These are phyloP conservation scores for Sporothrix protearum DNA, from an alignment of 2,329 filamentous ascomycete species.

Conservation along the genomic window DNA sequence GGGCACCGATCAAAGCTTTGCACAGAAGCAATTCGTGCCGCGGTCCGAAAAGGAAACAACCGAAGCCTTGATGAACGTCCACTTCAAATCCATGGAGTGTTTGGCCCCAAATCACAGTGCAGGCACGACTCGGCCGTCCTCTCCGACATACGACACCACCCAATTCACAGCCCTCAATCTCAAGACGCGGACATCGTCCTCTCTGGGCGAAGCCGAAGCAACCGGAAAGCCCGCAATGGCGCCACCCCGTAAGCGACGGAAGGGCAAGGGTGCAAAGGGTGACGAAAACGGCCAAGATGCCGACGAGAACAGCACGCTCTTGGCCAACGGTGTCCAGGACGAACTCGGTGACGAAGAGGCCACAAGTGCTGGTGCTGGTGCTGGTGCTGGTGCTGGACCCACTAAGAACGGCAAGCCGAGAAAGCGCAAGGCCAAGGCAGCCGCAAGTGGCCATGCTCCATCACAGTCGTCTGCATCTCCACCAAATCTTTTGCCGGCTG, in stretches of 20 bases:
- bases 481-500: background rate
- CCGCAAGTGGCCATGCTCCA: constrained; percentile 5
- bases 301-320: constrained; percentile 1
- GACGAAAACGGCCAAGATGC: background rate
- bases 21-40: constrained; percentile 51
- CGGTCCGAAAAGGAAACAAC: constrained; percentile 54
- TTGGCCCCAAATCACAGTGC: constrained; percentile 57
- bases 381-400: background rate
- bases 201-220: constrained; percentile 36
- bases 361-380: background rate
- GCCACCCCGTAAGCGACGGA: constrained; percentile 51
- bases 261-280: constrained; percentile 44
- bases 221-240: constrained; percentile 37
- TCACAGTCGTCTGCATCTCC: constrained; percentile 15
- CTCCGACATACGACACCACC: constrained; percentile 41
- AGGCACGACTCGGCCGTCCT: constrained; percentile 57
- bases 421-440: constrained; percentile 21
- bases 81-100: constrained; percentile 55
- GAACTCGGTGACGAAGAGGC: background rate
- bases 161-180: constrained; percentile 27
- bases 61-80: constrained; percentile 53
- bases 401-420: constrained; percentile 12
- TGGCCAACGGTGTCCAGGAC: background rate
- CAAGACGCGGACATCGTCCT: constrained; percentile 31
- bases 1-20: constrained; percentile 67